Evolutionary conservation across 2,329 filamentous ascomycete species (phyloP).

Genomic region (Beauveria sp.): DNA sequence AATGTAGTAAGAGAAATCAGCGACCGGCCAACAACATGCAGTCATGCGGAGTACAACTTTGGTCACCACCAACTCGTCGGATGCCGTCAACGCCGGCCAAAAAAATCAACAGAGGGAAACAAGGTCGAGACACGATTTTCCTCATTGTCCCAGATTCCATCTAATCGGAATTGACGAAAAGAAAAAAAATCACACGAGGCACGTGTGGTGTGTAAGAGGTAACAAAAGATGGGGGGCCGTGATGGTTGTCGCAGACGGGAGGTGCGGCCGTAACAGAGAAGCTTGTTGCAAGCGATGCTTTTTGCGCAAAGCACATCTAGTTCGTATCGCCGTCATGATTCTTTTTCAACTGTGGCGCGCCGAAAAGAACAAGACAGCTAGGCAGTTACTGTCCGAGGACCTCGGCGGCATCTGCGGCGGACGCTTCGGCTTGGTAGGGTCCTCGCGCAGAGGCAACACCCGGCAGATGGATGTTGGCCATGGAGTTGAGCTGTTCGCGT

Average conservation of each 20-base stretch:
- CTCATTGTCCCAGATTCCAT: background rate
- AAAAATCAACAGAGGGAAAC: background rate
- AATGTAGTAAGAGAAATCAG: background rate
- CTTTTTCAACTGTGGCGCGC: background rate
- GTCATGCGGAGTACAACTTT: background rate
- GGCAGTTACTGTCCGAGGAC: background rate
- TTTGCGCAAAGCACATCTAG: too few species aligned
- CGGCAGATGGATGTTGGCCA: background rate
- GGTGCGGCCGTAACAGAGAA: too few species aligned
- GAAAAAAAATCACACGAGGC: background rate
- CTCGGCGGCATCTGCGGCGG: background rate
- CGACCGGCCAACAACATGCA: too few species aligned
- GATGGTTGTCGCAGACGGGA: background rate
- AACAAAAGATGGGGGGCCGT: background rate
- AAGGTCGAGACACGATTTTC: background rate
- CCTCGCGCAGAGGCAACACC: background rate
- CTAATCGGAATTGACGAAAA: background rate
- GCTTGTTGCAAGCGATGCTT: too few species aligned
- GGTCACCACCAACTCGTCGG: background rate
- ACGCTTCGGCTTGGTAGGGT: background rate
- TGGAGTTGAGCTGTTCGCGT: background rate
- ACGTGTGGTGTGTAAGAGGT: background rate
- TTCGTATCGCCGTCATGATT: background rate
- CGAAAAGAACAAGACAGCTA: background rate
- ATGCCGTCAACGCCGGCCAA: background rate